A percentile compares a stretch with the other conserved stretches of the same genome.
Conservation (phyloP, 352 stramenopile species). For the Globisporangium uncinulatum region DNA sequence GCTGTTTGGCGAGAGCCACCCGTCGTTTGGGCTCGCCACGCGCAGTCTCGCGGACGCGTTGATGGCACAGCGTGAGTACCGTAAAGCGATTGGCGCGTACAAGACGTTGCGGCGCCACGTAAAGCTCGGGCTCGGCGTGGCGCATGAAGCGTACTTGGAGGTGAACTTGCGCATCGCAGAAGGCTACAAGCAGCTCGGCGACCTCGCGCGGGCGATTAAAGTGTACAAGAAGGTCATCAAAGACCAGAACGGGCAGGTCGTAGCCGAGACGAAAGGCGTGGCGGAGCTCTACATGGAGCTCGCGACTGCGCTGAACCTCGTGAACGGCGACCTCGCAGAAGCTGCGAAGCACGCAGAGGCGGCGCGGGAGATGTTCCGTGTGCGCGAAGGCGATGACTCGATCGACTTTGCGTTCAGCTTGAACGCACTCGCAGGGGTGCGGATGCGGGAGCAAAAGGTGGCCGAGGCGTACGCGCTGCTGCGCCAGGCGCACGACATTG, state of each 20-base stretch:
- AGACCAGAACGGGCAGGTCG: slow-evolving; percentile 50
- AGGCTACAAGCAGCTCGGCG: slow-evolving; percentile 59
- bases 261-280: slow-evolving; percentile 57
- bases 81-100: slow-evolving; percentile 63
- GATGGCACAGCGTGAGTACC: slow-evolving; percentile 67
- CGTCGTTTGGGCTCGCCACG: slow-evolving; percentile 67
- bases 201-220: slow-evolving; percentile 46
- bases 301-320: slow-evolving; percentile 35
- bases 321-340: slow-evolving; percentile 31
- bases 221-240: slow-evolving; percentile 50
- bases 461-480: slow-evolving; percentile 54
- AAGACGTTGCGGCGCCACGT: slow-evolving; percentile 69
- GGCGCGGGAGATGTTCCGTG: slow-evolving; percentile 46
- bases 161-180: slow-evolving; percentile 61
- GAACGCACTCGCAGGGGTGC: slow-evolving; percentile 72
- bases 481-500: slow-evolving; percentile 61
- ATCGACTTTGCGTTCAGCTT: slow-evolving; percentile 74
- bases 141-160: slow-evolving; percentile 75
- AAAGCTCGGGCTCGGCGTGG: slow-evolving; percentile 49
- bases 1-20: slow-evolving; percentile 77
- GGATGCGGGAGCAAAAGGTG: slow-evolving; percentile 60
- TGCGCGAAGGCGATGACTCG: slow-evolving; percentile 62
- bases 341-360: slow-evolving; percentile 29
- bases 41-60: slow-evolving; percentile 78
- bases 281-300: slow-evolving; percentile 81